Base-by-base conservation (phyloP, 176 grass and related monocot genomes). In the Triticum dicoccoides region DNA sequence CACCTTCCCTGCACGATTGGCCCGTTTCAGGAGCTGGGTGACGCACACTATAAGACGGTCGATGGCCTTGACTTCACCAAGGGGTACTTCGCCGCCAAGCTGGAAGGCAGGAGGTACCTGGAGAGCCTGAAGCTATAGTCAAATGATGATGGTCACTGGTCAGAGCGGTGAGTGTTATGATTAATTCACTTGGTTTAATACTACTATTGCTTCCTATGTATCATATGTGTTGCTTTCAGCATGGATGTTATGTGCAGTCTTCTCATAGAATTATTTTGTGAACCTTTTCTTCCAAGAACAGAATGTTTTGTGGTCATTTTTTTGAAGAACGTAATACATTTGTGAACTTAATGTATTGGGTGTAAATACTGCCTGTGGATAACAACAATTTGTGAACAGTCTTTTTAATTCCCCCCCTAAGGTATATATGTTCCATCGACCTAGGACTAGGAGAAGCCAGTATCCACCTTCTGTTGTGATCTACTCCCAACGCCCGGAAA, bases 41-140 rank as follows among this genome's bases (percentile, higher is more conserved):
- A 80, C 15, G 47, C 79, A 8, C 47, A 49, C 23, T 93, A 86
- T 86, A 93, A 86, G 73, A 30, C 49, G 4, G 18, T 86, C 33
- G 79, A 82, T 18, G 80, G 82, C 20, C 23, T 64, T 41, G 89
- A 86, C 58, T 93, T 79, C 80, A 73, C 82, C 29, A 88, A 91
- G 78, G 89, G 78, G 11, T 90, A 86, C 81, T 89, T 93, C 13
- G 68, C 79, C 20, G 83, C 85, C 2, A 93, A 86, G 68, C 42
- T 86, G 38, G 61, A 91, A 80, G 92, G 86, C 30, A 88, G 86
- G 74, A 89, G 76, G 18, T 94, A 89, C 69, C 47, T 91, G 80
- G 86, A 94, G 79, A 91, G 79, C 52, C 71, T 89, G 70, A 91
- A 89, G 89, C 76, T 88, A 25, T 87, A 35, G 63, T 32, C 21